phyloP scores from a whole-genome alignment of 2,329 filamentous ascomycete species.

The Fusarium camptoceras region DNA sequence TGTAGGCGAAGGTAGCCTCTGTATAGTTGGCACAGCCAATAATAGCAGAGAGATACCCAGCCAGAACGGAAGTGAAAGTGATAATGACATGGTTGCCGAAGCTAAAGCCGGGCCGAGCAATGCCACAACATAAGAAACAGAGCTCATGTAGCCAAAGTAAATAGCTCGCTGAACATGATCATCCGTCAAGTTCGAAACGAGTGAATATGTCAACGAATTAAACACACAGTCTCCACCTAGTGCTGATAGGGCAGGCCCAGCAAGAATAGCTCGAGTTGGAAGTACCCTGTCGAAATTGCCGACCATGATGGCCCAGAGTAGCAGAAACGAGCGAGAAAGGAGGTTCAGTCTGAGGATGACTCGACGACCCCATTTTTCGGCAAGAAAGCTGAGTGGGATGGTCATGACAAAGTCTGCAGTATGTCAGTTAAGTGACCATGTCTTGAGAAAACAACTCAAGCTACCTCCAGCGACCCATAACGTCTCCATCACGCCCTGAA shows the following conservation, averaged over 20 bases:
- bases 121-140: slow-evolving; percentile 60
- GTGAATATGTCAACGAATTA: slow-evolving; percentile 61
- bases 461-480: slow-evolving; percentile 62
- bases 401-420: slow-evolving; percentile 61
- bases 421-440: neutral
- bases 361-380: slow-evolving; percentile 57
- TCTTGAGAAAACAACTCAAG: neutral
- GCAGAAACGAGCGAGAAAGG: slow-evolving; percentile 48
- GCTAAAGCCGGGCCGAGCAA: slow-evolving; percentile 60
- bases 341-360: slow-evolving; percentile 59
- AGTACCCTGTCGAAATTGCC: slow-evolving; percentile 34
- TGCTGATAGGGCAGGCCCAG: slow-evolving; percentile 57
- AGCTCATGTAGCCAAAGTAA: slow-evolving; percentile 64
- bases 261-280: slow-evolving; percentile 51
- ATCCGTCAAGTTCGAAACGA: slow-evolving; percentile 58
- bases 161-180: slow-evolving; percentile 60
- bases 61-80: slow-evolving; percentile 58
- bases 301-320: slow-evolving; percentile 42
- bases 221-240: slow-evolving; percentile 64
- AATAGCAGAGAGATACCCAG: slow-evolving; percentile 32
- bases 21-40: slow-evolving; percentile 32
- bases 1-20: slow-evolving; percentile 19
- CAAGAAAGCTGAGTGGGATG: slow-evolving; percentile 60
- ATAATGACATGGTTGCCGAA: slow-evolving; percentile 58
- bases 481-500: slow-evolving; percentile 64